Evolutionary conservation across 2,329 filamentous ascomycete species (phyloP).

Genomic region (Coleophoma eucalyptorum): DNA sequence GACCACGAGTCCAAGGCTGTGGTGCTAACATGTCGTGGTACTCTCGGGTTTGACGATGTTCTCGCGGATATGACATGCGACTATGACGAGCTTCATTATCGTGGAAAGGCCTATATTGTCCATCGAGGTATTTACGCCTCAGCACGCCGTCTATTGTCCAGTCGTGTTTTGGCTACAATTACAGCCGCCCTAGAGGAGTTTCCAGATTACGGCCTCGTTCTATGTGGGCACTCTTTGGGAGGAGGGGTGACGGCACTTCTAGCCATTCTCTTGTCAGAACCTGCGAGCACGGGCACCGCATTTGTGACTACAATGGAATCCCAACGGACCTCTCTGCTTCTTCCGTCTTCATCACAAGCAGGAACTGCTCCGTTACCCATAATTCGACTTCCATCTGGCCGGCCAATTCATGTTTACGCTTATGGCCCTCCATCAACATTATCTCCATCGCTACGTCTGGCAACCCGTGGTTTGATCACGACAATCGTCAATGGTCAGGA

Average conservation of each 20-base stretch:
- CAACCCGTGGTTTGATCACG: conserved; percentile 71
- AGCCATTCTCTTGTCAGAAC: conserved; percentile 49
- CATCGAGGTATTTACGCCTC: conserved; percentile 55
- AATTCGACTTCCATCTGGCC: conserved; percentile 57
- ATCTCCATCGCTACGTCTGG: conserved; percentile 64
- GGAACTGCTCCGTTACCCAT: conserved; percentile 18
- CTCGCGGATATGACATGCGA: conserved; percentile 55
- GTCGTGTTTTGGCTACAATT: conserved; percentile 47
- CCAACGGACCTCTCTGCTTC: conserved; percentile 68
- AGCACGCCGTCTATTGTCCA: conserved; percentile 44
- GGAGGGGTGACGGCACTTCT: conserved; percentile 51
- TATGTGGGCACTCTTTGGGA: conserved; percentile 52
- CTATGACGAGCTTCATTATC: conserved; percentile 44
- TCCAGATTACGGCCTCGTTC: conserved; percentile 49
- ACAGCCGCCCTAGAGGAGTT: conserved; percentile 49
- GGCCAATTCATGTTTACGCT: conserved; percentile 75
- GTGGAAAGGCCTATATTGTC: conserved; percentile 47
- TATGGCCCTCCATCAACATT: conserved; percentile 73
- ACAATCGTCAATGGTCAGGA: conserved; percentile 71
- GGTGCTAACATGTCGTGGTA: conserved; percentile 50
- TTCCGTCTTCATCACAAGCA: conserved; percentile 54
- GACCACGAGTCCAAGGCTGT: conserved; percentile 54
- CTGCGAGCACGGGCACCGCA: conserved; percentile 35
- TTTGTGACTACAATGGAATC: conserved; percentile 60
- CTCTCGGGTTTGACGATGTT: conserved; percentile 53